Conservation (phyloP, 2,329 filamentous ascomycete species). For the Phialocephala subalpina region DNA sequence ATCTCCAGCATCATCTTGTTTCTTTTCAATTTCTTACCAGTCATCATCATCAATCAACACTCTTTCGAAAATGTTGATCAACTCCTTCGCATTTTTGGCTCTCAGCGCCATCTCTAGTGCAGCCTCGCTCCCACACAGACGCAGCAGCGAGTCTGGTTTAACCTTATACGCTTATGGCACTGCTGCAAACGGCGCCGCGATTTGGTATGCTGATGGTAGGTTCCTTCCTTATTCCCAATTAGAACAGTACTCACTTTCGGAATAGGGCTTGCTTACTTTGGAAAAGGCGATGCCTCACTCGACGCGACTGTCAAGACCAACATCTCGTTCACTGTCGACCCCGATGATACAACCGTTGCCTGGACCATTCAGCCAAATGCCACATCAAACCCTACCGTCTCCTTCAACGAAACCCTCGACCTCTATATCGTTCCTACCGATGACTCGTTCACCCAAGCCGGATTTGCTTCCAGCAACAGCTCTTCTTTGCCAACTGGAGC, state of each 20-base stretch:
- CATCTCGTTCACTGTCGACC: slow-evolving; percentile 41
- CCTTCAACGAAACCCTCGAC: slow-evolving; percentile 31
- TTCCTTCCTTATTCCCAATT: neutral
- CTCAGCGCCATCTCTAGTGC: slow-evolving; percentile 19
- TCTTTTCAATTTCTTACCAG: slow-evolving; percentile 2
- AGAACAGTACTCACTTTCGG: neutral
- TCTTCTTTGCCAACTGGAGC: slow-evolving; percentile 31
- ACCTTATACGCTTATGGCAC: slow-evolving; percentile 44
- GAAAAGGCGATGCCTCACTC: slow-evolving; percentile 26
- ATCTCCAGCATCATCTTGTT: slow-evolving; percentile 5
- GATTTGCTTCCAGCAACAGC: slow-evolving; percentile 38
- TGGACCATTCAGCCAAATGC: slow-evolving; percentile 38
- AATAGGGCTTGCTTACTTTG: slow-evolving; percentile 46
- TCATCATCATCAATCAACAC: neutral
- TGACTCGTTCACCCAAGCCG: slow-evolving; percentile 37
- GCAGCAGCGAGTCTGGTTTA: slow-evolving; percentile 12
- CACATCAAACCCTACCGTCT: slow-evolving; percentile 20
- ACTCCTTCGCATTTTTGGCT: slow-evolving; percentile 19
- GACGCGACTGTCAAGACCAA: slow-evolving; percentile 38
- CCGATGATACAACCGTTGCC: slow-evolving; percentile 35
- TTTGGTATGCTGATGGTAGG: slow-evolving; percentile 47
- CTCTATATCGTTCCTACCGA: slow-evolving; percentile 40
- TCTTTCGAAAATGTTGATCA: slow-evolving; percentile 29
- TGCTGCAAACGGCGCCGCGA: slow-evolving; percentile 38
- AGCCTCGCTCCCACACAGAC: slow-evolving; percentile 17